Base-by-base conservation (phyloP, 305 asterid genomes). In the Ilex paraguariensis region DNA sequence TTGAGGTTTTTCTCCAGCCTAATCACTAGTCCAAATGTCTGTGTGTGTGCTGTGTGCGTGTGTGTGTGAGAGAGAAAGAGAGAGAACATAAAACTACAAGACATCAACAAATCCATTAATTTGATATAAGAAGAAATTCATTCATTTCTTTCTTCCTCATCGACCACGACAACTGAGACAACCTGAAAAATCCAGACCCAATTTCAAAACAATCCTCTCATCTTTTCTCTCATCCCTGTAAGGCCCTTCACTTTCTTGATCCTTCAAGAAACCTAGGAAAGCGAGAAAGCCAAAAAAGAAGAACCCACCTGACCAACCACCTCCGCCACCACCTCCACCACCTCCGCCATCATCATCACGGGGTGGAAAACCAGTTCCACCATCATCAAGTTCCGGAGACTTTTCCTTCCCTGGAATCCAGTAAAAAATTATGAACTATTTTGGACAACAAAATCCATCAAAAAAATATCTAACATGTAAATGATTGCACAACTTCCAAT, bases 301-400 rank as follows among this genome's bases (percentile, higher is more conserved):
- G 83, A 85, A 90, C 14, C 95, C 97, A 16, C 97, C 95, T 0
- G 93, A 79, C 84, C 83, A 90, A 66, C 71, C 67, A 56, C 94
- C 91, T 13, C 97, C 95, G 0, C 97, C 95, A 0, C 97, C 95
- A 0, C 96, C 95, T 0, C 96, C 96, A 0, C 95, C 96, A 0
- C 95, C 97, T 0, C 95, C 97, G 1, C 84, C 97, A 44, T 68
- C 95, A 68, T 87, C 97, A 66, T 85, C 95, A 36, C 87, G 83
- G 7, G 97, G 95, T 16, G 97, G 95, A 63, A 90, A 70, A 63
- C 95, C 95, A 5, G 82, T 11, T 33, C 97, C 95, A 48, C 97
- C 97, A 67, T 87, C 94, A 71, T 90, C 97, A 13, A 90, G 94
- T 3, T 83, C 88, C 10, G 94, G 95, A 75, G 97, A 87, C 70